Evolutionary conservation across 2,329 filamentous ascomycete species (phyloP).

Genomic region (Xylaria sp.): DNA sequence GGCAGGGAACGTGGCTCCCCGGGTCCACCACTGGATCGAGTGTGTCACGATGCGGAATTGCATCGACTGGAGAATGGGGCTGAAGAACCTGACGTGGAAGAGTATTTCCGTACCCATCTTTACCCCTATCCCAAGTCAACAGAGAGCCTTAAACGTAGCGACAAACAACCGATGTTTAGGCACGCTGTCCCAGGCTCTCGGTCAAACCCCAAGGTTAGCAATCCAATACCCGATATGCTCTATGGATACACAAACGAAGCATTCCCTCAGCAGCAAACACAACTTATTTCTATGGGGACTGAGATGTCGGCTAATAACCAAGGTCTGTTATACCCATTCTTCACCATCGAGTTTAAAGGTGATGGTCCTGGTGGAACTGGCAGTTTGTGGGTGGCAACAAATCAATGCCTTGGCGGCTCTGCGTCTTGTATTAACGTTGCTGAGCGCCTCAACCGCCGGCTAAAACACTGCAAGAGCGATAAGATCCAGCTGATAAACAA

Average conservation of each 20-base stretch:
- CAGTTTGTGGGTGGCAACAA: constrained; percentile 51
- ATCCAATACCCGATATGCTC: constrained; percentile 6
- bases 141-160: background rate
- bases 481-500: constrained; percentile 43
- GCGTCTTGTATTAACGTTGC: constrained; percentile 50
- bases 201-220: background rate
- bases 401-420: constrained; percentile 52
- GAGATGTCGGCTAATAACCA: constrained; percentile 5
- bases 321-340: constrained; percentile 45
- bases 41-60: background rate
- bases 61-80: background rate
- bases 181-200: background rate
- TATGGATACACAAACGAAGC: constrained; percentile 1
- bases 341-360: constrained; percentile 50
- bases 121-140: background rate
- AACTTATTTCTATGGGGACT: background rate
- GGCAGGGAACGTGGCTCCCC: background rate
- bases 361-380: constrained; percentile 42
- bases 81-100: background rate
- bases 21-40: background rate
- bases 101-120: background rate
- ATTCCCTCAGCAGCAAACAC: background rate
- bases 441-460: constrained; percentile 26
- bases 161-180: constrained; percentile 6
- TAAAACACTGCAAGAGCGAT: constrained; percentile 38